phyloP scores from a whole-genome alignment of 2,329 filamentous ascomycete species.

The Talaromyces atroroseus region DNA sequence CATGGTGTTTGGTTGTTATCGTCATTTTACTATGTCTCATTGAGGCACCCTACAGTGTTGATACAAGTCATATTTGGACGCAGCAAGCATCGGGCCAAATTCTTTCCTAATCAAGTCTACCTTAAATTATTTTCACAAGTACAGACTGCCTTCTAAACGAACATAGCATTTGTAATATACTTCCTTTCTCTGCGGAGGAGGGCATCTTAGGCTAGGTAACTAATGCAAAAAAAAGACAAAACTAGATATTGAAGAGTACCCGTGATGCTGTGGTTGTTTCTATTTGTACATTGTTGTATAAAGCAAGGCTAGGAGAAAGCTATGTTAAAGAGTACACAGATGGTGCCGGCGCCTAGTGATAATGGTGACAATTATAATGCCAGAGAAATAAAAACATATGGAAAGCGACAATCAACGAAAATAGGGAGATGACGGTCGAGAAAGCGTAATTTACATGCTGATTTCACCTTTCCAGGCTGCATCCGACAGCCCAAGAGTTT shows the following conservation, averaged over 20 bases:
- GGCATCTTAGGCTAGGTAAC: neutral
- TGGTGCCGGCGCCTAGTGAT: neutral
- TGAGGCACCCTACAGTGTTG: neutral
- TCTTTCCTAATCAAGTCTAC: neutral
- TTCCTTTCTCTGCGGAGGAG: neutral
- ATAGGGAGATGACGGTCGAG: neutral
- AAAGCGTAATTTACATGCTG: constrained; percentile 49
- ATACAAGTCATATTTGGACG: neutral
- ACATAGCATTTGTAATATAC: neutral
- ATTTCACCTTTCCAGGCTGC: constrained; percentile 92
- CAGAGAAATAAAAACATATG: neutral
- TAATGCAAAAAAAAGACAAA: neutral
- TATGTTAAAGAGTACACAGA: neutral
- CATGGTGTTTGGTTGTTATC: neutral
- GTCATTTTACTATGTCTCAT: neutral
- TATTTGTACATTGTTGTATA: constrained; percentile 8
- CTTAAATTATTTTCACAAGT: no score
- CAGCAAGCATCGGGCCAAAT: neutral
- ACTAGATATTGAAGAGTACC: neutral
- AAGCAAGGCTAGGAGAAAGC: neutral
- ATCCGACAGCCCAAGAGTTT: constrained; percentile 77
- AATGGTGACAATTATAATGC: neutral
- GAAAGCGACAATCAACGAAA: neutral
- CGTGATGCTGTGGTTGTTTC: neutral
- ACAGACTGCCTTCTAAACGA: neutral